phyloP scores from a whole-genome alignment of 331 rosid genomes.

The Quercus tomentella region DNA sequence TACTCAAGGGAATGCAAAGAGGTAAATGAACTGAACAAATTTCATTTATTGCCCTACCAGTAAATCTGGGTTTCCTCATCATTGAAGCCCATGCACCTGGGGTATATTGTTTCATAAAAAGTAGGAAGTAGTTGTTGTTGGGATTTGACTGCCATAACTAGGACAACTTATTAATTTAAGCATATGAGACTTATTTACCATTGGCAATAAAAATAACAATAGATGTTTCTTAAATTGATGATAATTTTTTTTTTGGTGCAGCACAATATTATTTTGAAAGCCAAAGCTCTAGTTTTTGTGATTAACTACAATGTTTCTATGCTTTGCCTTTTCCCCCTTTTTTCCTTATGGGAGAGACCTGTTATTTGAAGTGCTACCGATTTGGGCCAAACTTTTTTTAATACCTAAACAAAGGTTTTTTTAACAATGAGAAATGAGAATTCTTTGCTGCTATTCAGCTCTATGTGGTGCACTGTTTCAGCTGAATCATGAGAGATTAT shows the following conservation, averaged over 20 bases:
- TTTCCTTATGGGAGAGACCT: neutral
- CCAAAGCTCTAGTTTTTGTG: neutral
- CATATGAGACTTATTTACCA: neutral
- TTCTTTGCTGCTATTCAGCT: neutral
- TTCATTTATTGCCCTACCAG: slow-evolving; percentile 5
- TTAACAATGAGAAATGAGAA: neutral
- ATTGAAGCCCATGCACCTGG: neutral
- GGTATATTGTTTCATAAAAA: neutral
- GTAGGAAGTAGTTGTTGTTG: neutral
- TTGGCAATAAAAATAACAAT: neutral
- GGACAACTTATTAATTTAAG: neutral
- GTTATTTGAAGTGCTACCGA: neutral
- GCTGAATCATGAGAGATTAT: neutral
- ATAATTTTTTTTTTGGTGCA: neutral
- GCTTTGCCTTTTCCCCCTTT: neutral
- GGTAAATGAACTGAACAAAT: slow-evolving; percentile 45
- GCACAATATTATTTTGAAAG: neutral
- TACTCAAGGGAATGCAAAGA: slow-evolving; percentile 97
- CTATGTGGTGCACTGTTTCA: neutral
- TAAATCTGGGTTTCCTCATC: neutral
- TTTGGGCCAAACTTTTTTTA: neutral
- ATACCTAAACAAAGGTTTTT: neutral
- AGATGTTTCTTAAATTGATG: neutral
- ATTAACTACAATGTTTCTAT: neutral
- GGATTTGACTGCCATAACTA: neutral